Evolutionary conservation across 2,329 filamentous ascomycete genomes (phyloP).

Genomic region (Metarhizium brunneum): DNA sequence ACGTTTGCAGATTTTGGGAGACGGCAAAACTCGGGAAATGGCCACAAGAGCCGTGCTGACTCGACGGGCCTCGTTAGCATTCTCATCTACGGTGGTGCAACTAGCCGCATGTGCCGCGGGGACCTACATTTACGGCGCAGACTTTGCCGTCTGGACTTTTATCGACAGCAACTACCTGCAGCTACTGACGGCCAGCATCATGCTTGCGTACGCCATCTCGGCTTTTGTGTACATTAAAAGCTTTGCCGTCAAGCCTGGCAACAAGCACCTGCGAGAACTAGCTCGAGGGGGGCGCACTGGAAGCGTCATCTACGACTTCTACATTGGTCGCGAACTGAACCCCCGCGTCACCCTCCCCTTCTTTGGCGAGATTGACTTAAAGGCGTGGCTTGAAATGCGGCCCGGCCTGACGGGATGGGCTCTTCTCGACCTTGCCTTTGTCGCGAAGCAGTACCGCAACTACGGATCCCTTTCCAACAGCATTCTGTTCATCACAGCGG

Average conservation of each 20-base stretch:
- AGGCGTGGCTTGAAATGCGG: constrained; percentile 75
- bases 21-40: too few relatives aligned
- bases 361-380: constrained; percentile 78
- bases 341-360: constrained; percentile 69
- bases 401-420: constrained; percentile 83
- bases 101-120: constrained; percentile 59
- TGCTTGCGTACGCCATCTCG: constrained; percentile 62
- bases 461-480: constrained; percentile 76
- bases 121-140: constrained; percentile 63
- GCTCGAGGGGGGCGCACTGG: constrained; percentile 71
- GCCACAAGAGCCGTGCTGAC: background rate
- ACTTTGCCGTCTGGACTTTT: constrained; percentile 81
- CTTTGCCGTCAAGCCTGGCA: constrained; percentile 65
- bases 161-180: constrained; percentile 82
- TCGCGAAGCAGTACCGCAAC: constrained; percentile 76
- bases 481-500: constrained; percentile 64
- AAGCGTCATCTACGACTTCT: constrained; percentile 86
- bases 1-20: constrained; percentile 11
- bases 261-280: constrained; percentile 62
- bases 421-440: constrained; percentile 69
- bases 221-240: constrained; percentile 69
- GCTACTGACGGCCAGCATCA: constrained; percentile 69
- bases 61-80: constrained; percentile 41
- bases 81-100: constrained; percentile 61
- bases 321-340: constrained; percentile 91